Base-by-base conservation (phyloP, 1,284 basidiomycete species). In the Tilletiopsis washingtonensis region DNA sequence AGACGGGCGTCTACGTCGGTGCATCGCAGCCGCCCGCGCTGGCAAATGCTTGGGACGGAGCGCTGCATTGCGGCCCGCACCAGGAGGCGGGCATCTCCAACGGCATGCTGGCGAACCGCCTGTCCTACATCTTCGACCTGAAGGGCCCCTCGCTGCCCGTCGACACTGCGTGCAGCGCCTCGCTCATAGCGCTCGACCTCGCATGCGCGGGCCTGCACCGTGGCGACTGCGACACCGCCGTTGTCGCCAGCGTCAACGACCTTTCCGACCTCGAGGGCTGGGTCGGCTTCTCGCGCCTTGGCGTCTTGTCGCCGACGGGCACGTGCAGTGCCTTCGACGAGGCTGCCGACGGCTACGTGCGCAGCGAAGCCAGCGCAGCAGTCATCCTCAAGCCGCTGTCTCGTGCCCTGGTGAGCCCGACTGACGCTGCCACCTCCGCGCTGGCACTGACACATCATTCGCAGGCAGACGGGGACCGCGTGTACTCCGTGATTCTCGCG, bases 201-300 rank as follows among this genome's bases (percentile, higher is more conserved):
- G 57, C 55, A 5, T 39, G 46, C 32, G n/a, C 54, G 3, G 45
- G 48, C 15, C 46, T 59, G 17, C 24, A 41, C 11, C 39, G 39
- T 7, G 55, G 57, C 29, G 54, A 59, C 29, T 59, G 54, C 40
- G 57, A 59, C 41, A 43, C 40, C 46, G 54, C 57, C 24, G 51
- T 59, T 4, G 53, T 59, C 3, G 57, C 51, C 14, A 45, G 45
- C 23, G 54, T 47, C 26, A 57, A 51, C 43, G 9, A 47, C 36
- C 46, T 56, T 12, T 38, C 46, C 15, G 26, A 45, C 2, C 48
- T 48, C 3, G 40, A 56, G 36, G 50, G 41, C 5, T 53, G 38
- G n/a, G 38, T 56, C 15, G 43, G 42, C 5, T 54, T 57, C 51
- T 42, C 43, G 12, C 45, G 54, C 1, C 48, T 54, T 15, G 50